phyloP scores from a whole-genome alignment of 257 asterid genomes.

The Parsonsia alboflavescens region DNA sequence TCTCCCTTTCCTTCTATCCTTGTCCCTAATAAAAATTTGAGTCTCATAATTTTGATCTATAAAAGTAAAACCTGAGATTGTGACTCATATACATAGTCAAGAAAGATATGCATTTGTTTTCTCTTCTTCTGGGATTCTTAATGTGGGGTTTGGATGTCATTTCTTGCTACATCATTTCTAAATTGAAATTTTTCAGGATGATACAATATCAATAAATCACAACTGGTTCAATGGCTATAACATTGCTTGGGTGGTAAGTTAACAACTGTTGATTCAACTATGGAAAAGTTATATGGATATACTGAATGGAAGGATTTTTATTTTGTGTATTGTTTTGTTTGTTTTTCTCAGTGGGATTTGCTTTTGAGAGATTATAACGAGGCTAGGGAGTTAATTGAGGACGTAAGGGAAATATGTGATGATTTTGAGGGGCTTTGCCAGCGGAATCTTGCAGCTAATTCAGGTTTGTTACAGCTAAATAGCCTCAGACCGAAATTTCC shows the following conservation, averaged over 20 bases:
- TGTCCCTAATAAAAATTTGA: too few species aligned
- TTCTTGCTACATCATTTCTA: constrained; percentile 11
- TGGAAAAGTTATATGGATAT: background rate
- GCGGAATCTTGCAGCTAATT: constrained; percentile 89
- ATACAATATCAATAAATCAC: constrained; percentile 90
- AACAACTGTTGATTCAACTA: background rate
- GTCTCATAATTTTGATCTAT: background rate
- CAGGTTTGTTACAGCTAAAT: constrained; percentile 39
- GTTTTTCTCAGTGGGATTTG: constrained; percentile 75
- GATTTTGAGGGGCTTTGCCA: constrained; percentile 95
- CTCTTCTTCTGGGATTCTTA: background rate
- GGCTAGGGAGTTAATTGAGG: constrained; percentile 78
- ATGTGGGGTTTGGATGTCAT: constrained; percentile 1
- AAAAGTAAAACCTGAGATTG: too few species aligned
- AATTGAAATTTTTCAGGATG: constrained; percentile 57
- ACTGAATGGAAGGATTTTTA: background rate
- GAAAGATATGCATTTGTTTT: background rate
- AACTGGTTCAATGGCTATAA: constrained; percentile 89
- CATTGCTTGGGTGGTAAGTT: constrained; percentile 79
- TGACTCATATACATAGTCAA: background rate
- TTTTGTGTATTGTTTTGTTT: background rate
- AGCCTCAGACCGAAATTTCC: background rate
- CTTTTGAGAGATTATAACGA: constrained; percentile 81
- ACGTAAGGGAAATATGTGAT: constrained; percentile 78
- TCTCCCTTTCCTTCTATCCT: background rate